Evolutionary conservation across 1,284 basidiomycete genomes (phyloP), one percentile per base, ranked within the genome.

Genomic region (Phellopilus nigrolimitatus): DNA sequence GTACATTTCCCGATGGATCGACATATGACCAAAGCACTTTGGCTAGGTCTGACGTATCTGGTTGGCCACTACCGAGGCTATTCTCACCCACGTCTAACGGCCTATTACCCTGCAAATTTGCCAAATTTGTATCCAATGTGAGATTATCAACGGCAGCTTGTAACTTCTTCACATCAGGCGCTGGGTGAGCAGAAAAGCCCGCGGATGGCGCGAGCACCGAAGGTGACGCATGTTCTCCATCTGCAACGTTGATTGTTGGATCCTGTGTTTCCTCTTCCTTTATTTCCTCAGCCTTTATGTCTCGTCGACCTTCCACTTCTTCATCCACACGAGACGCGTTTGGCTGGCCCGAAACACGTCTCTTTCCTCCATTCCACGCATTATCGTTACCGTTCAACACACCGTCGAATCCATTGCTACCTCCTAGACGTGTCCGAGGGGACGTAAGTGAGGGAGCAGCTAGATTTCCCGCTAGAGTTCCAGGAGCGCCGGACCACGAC

Each of bases 11-110:
- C 56, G 85, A 82, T 12, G 91, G 92, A 66, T 97, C 94, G 48
- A 92, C 79, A 68, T 97, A 97, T 31, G 83, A 88, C 94, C 94
- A 97, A 62, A 91, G 82, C 36, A 94, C 69, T 50, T 71, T 75
- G 71, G 66, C 15, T 64, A 51, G 24, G 38, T 45, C 41, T 22
- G 8, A 24, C 13, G 25, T 6, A 15, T 45, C 25, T 4, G 15
- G 10, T 3, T 37, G 34, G 15, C n/a, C 8, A 37, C 7, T 7
- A 17, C 19, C 13, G 2, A 9, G 25, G 19, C 7, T 28, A 2
- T 7, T n/a, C 6, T 25, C 41, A 22, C 10, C 45, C 49, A 45
- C 52, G 33, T 49, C 52, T 45, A 61, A 41, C 36, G 57, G 57
- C 31, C 47, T 55, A 19, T 56, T 57, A 22, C 62, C 43, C 57